A percentile compares a stretch with the other conserved stretches of the same genome.
Conservation (phyloP, 2,329 filamentous ascomycete species). For the Monosporascus sp. region DNA sequence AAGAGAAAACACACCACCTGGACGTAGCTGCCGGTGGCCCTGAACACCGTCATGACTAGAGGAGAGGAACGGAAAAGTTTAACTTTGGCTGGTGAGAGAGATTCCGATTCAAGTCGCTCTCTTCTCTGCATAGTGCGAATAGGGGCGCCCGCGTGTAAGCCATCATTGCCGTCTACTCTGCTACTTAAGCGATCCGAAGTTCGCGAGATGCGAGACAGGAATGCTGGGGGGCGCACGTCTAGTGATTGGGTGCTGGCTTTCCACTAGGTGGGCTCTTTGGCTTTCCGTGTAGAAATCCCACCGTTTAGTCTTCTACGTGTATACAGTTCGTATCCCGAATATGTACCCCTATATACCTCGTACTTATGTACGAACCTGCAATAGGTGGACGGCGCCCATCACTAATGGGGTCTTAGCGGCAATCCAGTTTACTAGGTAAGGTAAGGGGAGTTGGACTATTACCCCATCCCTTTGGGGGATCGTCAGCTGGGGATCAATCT, state of each 20-base stretch:
- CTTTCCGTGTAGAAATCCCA: no score
- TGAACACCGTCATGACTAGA: neutral
- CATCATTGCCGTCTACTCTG: neutral
- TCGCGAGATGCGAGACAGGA: no score
- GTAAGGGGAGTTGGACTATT: neutral
- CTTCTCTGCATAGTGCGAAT: neutral
- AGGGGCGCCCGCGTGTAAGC: neutral
- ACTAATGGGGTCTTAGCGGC: neutral
- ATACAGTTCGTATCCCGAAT: no score
- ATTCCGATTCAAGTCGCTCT: no score
- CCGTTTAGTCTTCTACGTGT: no score
- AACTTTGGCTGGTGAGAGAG: neutral
- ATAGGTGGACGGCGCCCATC: neutral
- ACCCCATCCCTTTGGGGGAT: neutral
- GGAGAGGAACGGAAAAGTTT: neutral
- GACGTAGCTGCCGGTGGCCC: neutral
- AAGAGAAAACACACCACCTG: neutral
- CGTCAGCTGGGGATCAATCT: neutral
- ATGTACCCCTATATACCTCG: neutral
- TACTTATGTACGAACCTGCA: neutral
- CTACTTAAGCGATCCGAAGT: no score
- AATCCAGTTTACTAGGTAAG: neutral
- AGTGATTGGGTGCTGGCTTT: no score
- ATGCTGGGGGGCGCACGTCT: no score
- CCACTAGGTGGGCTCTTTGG: no score